phyloP scores from a whole-genome alignment of 306 rosid genomes.

The Mimosa bimucronata region DNA sequence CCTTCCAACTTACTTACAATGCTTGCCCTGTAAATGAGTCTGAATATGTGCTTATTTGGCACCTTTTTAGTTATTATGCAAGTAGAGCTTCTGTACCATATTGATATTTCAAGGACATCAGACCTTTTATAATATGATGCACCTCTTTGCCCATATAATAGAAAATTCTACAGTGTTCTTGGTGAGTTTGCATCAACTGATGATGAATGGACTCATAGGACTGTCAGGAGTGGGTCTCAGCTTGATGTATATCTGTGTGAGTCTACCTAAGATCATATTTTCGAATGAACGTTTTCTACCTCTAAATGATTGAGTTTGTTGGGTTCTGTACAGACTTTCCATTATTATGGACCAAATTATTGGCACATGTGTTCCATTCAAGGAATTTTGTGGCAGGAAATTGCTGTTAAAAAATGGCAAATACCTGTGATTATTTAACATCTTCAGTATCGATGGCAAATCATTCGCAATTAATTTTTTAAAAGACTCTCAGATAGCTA shows the following conservation, averaged over 20 bases:
- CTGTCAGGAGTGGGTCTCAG: not conserved
- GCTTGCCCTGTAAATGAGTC: slow-evolving; percentile 10
- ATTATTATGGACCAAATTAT: not conserved
- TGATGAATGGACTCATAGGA: not conserved
- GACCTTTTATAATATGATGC: not conserved
- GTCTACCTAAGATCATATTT: not conserved
- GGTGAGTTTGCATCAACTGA: not conserved
- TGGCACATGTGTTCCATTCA: not conserved
- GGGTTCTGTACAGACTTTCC: not conserved
- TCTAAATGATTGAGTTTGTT: not conserved
- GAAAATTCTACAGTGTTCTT: not conserved
- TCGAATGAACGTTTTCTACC: not conserved
- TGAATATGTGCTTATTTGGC: slow-evolving; percentile 29
- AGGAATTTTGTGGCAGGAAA: not conserved
- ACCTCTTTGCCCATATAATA: not conserved
- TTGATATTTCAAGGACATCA: not conserved
- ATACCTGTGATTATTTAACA: not conserved
- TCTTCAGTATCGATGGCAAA: not conserved
- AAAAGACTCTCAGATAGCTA: not conserved
- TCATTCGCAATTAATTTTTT: not conserved
- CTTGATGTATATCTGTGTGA: not conserved
- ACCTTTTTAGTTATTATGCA: slow-evolving; percentile 12
- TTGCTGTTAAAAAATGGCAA: not conserved
- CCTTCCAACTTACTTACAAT: slow-evolving; percentile 36
- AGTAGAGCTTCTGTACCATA: not conserved